phyloP scores from a whole-genome alignment of 75 land plant genomes.

The Isoetes taiwanensis region DNA sequence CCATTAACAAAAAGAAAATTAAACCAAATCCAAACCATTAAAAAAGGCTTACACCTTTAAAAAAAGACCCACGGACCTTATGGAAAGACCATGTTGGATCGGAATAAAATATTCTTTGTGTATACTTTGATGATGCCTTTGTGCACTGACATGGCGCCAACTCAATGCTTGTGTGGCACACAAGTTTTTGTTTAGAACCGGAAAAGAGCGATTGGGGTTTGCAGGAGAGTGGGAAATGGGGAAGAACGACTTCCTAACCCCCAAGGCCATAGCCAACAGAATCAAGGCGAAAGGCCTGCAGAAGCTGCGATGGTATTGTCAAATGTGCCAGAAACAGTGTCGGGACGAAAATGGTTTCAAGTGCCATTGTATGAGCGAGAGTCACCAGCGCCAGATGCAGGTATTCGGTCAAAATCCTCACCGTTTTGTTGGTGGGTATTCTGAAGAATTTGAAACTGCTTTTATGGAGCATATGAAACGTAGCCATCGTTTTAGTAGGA shows the following conservation, averaged over 20 bases:
- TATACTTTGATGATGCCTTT: too few relatives aligned
- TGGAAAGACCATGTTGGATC: too few relatives aligned
- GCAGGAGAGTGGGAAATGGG: too few relatives aligned
- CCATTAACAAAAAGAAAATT: too few relatives aligned
- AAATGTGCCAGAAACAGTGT: slow-evolving; percentile 99
- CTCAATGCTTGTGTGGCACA: too few relatives aligned
- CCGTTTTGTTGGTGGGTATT: slow-evolving; percentile 70
- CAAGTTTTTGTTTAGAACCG: too few relatives aligned
- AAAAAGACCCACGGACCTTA: too few relatives aligned
- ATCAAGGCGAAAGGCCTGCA: slow-evolving; percentile 98
- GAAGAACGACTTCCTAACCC: slow-evolving; percentile 96
- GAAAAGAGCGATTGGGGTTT: not conserved
- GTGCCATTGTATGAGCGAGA: slow-evolving; percentile 94
- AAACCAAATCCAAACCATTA: too few relatives aligned
- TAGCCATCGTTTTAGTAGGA: slow-evolving; percentile 69
- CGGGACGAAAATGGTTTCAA: slow-evolving; percentile 99
- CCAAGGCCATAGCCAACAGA: slow-evolving; percentile 94
- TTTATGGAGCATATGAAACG: slow-evolving; percentile 82
- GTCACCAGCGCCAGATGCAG: slow-evolving; percentile 99
- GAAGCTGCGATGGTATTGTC: slow-evolving; percentile 98
- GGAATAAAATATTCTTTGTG: too few relatives aligned
- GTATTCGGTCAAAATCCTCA: slow-evolving; percentile 83
- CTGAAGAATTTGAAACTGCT: slow-evolving; percentile 69
- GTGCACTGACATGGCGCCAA: too few relatives aligned
- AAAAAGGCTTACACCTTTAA: too few relatives aligned